phyloP scores from a whole-genome alignment of 129 eudicot genomes.

The Apium graveolens region DNA sequence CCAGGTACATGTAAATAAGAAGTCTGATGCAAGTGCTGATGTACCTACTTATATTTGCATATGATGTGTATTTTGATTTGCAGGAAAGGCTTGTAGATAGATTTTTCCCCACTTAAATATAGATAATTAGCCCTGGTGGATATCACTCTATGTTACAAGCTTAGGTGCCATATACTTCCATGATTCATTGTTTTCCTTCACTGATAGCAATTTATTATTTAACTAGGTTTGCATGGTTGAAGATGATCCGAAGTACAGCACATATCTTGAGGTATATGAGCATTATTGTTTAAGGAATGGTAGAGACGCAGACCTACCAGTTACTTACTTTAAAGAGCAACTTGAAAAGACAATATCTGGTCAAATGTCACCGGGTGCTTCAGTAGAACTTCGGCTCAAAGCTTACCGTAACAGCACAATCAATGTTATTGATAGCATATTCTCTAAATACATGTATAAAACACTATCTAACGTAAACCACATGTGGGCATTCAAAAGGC shows the following conservation, averaged over 20 bases:
- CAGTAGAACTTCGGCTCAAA: conserved; percentile 51
- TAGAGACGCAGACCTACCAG: conserved; percentile 60
- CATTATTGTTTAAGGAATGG: conserved; percentile 56
- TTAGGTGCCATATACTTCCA: not conserved
- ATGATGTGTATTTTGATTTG: not conserved
- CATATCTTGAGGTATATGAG: conserved; percentile 61
- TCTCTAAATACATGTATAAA: conserved; percentile 88
- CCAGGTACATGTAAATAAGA: not conserved
- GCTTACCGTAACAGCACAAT: conserved; percentile 43
- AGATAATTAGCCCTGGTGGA: not conserved
- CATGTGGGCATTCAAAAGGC: conserved; percentile 95
- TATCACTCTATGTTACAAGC: not conserved
- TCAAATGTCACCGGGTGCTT: conserved; percentile 48
- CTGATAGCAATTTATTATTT: not conserved
- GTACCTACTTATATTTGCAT: not conserved
- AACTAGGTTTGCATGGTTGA: conserved; percentile 76
- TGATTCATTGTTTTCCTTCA: not conserved
- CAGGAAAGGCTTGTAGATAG: too few species aligned
- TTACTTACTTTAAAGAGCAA: conserved; percentile 86
- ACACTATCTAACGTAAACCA: conserved; percentile 72
- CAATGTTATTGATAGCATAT: conserved; percentile 39
- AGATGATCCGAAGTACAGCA: conserved; percentile 69
- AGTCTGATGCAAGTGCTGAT: not conserved
- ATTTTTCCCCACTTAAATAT: not conserved
- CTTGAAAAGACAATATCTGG: conserved; percentile 83